Base-by-base conservation (phyloP, 768 basidiomycete species). In the Lentinula aciculospora region DNA sequence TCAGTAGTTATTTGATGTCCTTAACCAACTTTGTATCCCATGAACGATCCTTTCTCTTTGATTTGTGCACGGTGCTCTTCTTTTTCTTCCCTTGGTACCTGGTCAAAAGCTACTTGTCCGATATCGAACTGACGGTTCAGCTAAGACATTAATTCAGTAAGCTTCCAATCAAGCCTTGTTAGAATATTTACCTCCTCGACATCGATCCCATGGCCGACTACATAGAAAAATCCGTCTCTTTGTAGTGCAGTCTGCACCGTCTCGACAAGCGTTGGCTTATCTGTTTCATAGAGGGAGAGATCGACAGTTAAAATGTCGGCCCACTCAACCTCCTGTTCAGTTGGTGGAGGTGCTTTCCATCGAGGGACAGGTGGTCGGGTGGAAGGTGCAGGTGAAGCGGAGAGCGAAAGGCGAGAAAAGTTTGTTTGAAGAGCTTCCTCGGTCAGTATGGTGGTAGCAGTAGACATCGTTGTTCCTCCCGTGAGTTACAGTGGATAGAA, bases 261-360 rank as follows among this genome's bases (percentile, higher is more conserved):
- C 12, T 68, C 34, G 19, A 70, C 62, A 8, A 72, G 67, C 53
- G 64, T 61, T 17, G 62, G 55, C 50, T 63, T 65, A 9, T 67
- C 23, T 3, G 67, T 64, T 15, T 71, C 71, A 56, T 68, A 72
- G 37, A 64, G 59, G 34, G 70, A 64, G n/a, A 73, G 63, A 58
- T 73, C 72, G 19, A 73, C 71, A 6, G 72, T 72, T 56, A 72
- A 63, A 32, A 73, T 71, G 47, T 72, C 67, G 8, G 71, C 71
- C 70, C 70, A 71, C 37, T 71, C 68, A 9, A 71, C 56, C 0
- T 66, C 59, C 42, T 68, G 60, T 27, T 60, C 57, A 2, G 69
- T 70, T 17, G 62, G 53, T 23, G 59, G 40, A 3, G 68, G 69
- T 10, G 63, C 34, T 3, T 47, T 57, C 69, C 68, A 72, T 36